These are phyloP conservation scores for Candida tallmaniae DNA, from an alignment of 805 yeast species.

Conservation along the genomic window DNA sequence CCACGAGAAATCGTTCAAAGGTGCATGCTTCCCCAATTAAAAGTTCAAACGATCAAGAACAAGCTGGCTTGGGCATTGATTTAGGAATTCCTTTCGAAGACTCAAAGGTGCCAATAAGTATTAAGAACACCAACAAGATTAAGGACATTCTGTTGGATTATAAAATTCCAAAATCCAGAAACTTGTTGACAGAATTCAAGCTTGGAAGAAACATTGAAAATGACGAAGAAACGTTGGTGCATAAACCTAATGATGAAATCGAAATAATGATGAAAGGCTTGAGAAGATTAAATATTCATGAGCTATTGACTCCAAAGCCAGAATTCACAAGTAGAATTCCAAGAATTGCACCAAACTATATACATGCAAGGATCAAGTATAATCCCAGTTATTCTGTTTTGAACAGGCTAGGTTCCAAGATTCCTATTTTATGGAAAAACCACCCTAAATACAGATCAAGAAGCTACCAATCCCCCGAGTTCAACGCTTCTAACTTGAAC, in stretches of 20 bases:
- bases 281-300: conserved; percentile 3
- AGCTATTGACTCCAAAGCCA: conserved; percentile 7
- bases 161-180: conserved; percentile 6
- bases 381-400: neutral
- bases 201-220: conserved; percentile 7
- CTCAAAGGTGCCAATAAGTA: conserved; percentile 28
- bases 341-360: conserved; percentile 18
- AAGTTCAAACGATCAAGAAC: conserved; percentile 1
- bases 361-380: neutral
- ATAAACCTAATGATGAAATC: conserved; percentile 8
- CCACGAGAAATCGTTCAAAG: neutral
- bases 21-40: conserved; percentile 6
- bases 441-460: conserved; percentile 23
- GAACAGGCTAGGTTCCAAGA: conserved; percentile 13
- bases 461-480: conserved; percentile 20
- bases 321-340: conserved; percentile 19
- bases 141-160: conserved; percentile 15
- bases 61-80: conserved; percentile 27
- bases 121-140: conserved; percentile 26
- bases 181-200: conserved; percentile 9
- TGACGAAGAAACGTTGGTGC: conserved; percentile 15
- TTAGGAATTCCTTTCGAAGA: conserved; percentile 24
- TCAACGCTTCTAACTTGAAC: neutral
- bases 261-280: neutral
- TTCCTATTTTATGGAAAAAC: conserved; percentile 26